Percentiles rank a stretch among this genome's conserved stretches.
These are phyloP conservation scores for Ustilago bromivora DNA, from an alignment of 1,284 basidiomycete genomes.

Conservation along the genomic window DNA sequence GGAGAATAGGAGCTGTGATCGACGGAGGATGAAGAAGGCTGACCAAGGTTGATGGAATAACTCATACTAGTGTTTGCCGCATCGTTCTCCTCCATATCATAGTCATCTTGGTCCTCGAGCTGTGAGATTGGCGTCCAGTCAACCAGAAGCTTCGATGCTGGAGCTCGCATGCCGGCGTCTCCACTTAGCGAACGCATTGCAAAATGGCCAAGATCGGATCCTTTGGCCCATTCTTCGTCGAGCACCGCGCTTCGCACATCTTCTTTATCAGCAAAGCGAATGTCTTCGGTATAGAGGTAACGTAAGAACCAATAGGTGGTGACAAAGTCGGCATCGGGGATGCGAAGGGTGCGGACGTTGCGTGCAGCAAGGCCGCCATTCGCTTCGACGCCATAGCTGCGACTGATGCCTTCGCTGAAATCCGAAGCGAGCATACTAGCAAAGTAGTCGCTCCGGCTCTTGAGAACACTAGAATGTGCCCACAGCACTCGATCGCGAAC, in stretches of 20 bases:
- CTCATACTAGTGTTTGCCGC: conserved; percentile 5
- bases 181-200: conserved; percentile 4
- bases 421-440: conserved; percentile 80
- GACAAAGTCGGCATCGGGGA: conserved; percentile 84
- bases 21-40: not conserved
- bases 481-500: conserved; percentile 75
- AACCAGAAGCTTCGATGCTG: conserved; percentile 13
- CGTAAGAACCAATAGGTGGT: conserved; percentile 86
- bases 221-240: conserved; percentile 61
- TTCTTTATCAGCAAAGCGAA: conserved; percentile 64
- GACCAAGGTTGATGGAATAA: conserved; percentile 8
- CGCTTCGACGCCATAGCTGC: conserved; percentile 21
- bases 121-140: conserved; percentile 44
- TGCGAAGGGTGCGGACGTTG: conserved; percentile 74
- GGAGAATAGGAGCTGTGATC: conserved; percentile 23
- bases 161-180: conserved; percentile 2
- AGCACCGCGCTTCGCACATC: conserved; percentile 60
- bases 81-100: conserved; percentile 22
- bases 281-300: conserved; percentile 80
- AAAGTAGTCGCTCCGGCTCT: conserved; percentile 79
- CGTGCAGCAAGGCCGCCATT: conserved; percentile 15
- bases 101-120: conserved; percentile 26
- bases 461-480: conserved; percentile 75
- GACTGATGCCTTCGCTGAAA: conserved; percentile 69
- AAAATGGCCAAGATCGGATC: conserved; percentile 21